phyloP scores from a whole-genome alignment of 2,329 filamentous ascomycete genomes.

The Rugonectria rugulosa region DNA sequence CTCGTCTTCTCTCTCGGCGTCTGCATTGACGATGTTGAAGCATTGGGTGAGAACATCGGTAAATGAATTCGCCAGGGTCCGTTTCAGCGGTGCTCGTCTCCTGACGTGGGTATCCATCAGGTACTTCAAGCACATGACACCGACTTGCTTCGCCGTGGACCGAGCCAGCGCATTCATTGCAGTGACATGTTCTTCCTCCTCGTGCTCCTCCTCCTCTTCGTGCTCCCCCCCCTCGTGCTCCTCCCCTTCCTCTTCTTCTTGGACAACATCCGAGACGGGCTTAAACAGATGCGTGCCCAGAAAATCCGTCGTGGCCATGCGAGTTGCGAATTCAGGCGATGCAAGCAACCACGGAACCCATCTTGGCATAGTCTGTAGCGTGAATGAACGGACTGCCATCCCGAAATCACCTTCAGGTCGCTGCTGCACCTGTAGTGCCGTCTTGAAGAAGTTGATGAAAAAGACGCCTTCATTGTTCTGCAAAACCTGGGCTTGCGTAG shows the following conservation, averaged over 20 bases:
- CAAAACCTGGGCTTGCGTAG: conserved; percentile 51
- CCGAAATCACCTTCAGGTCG: conserved; percentile 38
- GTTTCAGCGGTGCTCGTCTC: conserved; percentile 50
- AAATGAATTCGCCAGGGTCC: conserved; percentile 52
- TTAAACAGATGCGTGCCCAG: conserved; percentile 54
- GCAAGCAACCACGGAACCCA: conserved; percentile 62
- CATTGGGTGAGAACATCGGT: conserved; percentile 54
- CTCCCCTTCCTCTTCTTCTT: background rate
- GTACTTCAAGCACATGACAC: conserved; percentile 54
- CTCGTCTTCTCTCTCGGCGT: conserved; percentile 43
- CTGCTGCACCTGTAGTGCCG: conserved; percentile 39
- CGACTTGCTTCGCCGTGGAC: conserved; percentile 53
- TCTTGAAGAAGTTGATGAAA: conserved; percentile 56
- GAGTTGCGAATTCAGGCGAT: conserved; percentile 54
- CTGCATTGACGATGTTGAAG: conserved; percentile 47
- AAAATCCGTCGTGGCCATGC: conserved; percentile 52
- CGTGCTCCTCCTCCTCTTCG: conserved; percentile 42
- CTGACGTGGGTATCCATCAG: conserved; percentile 56
- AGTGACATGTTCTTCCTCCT: conserved; percentile 31
- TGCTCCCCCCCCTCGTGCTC: background rate
- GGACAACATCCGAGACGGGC: background rate
- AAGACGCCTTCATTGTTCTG: conserved; percentile 57
- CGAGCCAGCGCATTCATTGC: no score
- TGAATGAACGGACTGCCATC: conserved; percentile 28
- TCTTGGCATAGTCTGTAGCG: conserved; percentile 43